phyloP scores from a whole-genome alignment of 495 filamentous ascomycete species.

The Talaromyces wortmannii region DNA sequence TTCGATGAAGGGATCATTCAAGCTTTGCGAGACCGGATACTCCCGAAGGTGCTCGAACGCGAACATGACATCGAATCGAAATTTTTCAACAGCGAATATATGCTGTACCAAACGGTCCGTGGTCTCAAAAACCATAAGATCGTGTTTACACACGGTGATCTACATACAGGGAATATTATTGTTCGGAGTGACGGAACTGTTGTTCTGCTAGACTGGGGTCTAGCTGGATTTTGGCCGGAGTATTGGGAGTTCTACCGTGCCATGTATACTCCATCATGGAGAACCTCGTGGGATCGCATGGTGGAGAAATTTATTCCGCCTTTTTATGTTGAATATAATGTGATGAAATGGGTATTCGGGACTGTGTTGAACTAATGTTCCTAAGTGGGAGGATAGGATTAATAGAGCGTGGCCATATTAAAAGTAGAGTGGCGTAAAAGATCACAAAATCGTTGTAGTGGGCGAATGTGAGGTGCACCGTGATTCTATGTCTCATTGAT shows the following conservation, averaged over 20 bases:
- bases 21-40: constrained; percentile 11
- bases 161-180: constrained; percentile 26
- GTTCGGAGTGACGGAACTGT: constrained; percentile 11
- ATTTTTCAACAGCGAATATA: constrained; percentile 8
- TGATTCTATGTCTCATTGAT: too few species aligned
- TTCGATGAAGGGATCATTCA: constrained; percentile 11
- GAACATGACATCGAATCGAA: constrained; percentile 5
- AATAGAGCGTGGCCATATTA: too few species aligned
- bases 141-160: constrained; percentile 24
- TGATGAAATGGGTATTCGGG: constrained; percentile 11
- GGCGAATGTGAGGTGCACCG: too few species aligned
- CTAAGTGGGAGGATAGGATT: too few species aligned
- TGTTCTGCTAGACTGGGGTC: constrained; percentile 12
- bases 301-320: constrained; percentile 12
- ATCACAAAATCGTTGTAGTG: too few species aligned
- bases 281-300: constrained; percentile 11
- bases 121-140: constrained; percentile 13
- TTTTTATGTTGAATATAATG: constrained; percentile 10
- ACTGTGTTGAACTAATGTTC: constrained; percentile 2
- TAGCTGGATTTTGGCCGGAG: constrained; percentile 14
- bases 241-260: constrained; percentile 15
- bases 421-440: too few species aligned
- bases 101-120: constrained; percentile 6
- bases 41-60: not conserved
- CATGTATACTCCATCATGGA: constrained; percentile 6